Conservation (phyloP, 441 rosid species). For the Bocquillonia castaneifolia region DNA sequence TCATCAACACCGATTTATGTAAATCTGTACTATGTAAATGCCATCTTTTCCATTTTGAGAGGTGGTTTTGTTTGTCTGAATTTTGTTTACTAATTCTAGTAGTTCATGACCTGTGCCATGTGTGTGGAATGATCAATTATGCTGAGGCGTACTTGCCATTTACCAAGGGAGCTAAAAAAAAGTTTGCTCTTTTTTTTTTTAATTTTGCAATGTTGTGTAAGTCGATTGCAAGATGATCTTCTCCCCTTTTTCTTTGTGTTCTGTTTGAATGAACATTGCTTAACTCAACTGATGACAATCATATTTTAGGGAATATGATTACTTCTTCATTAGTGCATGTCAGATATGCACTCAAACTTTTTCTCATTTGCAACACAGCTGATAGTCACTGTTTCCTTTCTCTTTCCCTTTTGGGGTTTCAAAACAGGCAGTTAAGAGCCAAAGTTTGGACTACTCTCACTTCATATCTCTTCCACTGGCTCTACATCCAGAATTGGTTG, state of each 20-base stretch:
- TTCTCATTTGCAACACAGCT: neutral
- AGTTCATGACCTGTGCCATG: neutral
- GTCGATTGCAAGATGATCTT: neutral
- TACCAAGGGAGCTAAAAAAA: neutral
- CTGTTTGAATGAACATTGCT: neutral
- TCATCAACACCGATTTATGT: slow-evolving; percentile 2
- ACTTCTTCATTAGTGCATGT: neutral
- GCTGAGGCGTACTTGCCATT: neutral
- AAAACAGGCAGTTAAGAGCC: slow-evolving; percentile 63
- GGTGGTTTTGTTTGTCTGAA: slow-evolving; percentile 3
- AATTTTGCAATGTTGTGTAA: neutral
- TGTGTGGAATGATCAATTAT: neutral
- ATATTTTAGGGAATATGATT: neutral
- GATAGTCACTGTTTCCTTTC: neutral
- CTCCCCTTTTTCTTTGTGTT: neutral
- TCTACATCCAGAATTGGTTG: slow-evolving; percentile 66
- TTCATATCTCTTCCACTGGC: slow-evolving; percentile 90
- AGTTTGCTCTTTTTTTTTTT: neutral
- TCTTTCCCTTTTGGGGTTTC: neutral
- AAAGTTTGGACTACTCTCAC: slow-evolving; percentile 72
- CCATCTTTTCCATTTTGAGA: neutral
- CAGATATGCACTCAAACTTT: neutral
- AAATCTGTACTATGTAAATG: neutral
- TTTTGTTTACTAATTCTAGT: neutral
- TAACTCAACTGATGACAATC: neutral